Evolutionary conservation across 139 green algal genomes (phyloP).

Genomic region (Dunaliella primolecta): DNA sequence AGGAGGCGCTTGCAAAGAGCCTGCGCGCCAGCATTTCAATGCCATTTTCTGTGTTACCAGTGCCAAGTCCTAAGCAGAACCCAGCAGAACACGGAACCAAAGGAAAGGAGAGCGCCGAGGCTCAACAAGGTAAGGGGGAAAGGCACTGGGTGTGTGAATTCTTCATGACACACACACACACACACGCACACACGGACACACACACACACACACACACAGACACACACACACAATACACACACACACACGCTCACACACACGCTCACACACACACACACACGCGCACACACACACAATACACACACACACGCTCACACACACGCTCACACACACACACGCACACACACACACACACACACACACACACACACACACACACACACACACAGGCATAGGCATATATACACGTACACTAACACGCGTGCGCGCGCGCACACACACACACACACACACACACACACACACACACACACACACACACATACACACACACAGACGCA

Average conservation of each 20-base stretch:
- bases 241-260: no score
- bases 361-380: no score
- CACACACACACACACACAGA: no score
- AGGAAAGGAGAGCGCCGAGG: background rate
- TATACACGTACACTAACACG: background rate
- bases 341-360: no score
- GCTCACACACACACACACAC: background rate
- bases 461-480: background rate
- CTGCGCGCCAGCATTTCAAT: background rate
- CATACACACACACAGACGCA: background rate
- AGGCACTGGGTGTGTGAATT: background rate
- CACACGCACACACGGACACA: background rate
- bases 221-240: no score
- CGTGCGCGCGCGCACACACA: background rate
- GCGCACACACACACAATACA: background rate
- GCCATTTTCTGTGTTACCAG: no score
- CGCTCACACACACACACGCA: background rate
- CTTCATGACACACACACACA: background rate
- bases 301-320: background rate
- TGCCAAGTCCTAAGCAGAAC: background rate
- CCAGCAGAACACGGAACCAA: background rate
- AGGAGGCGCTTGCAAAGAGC: background rate
- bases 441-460: background rate
- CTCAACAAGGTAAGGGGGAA: background rate
- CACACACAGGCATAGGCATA: background rate